These are phyloP conservation scores for Trypanosoma theileri DNA, from an alignment of 208 protist genomes.

Conservation along the genomic window DNA sequence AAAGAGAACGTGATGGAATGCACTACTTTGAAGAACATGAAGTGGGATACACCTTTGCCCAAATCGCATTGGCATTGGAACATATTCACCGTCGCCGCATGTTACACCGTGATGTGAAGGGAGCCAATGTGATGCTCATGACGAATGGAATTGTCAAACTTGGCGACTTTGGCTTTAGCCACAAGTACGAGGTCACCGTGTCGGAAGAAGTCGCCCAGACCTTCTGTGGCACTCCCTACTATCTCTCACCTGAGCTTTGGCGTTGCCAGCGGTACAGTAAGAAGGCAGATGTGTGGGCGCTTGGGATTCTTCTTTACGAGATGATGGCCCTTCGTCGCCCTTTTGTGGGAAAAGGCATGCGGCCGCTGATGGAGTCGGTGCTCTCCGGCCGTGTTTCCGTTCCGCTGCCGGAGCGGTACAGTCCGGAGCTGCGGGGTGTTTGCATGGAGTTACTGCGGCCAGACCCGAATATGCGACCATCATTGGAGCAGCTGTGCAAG, in stretches of 20 bases:
- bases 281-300: constrained; percentile 66
- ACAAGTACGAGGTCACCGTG: constrained; percentile 28
- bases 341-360: constrained; percentile 27
- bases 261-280: constrained; percentile 59
- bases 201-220: constrained; percentile 28
- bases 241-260: constrained; percentile 70
- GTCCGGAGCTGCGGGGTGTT: constrained; percentile 8
- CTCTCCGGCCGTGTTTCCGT: constrained; percentile 6
- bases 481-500: constrained; percentile 49
- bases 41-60: constrained; percentile 63
- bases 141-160: constrained; percentile 38
- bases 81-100: constrained; percentile 41
- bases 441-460: constrained; percentile 15
- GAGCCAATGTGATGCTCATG: constrained; percentile 40
- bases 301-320: constrained; percentile 42
- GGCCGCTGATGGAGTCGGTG: constrained; percentile 24
- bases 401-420: constrained; percentile 19
- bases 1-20: constrained; percentile 32
- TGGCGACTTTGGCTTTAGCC: constrained; percentile 42
- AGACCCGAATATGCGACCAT: constrained; percentile 44
- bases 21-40: constrained; percentile 68
- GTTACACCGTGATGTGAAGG: constrained; percentile 45
- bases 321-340: constrained; percentile 32
- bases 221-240: constrained; percentile 59
- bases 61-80: constrained; percentile 63